Evolutionary conservation across 257 asterid species (phyloP), one percentile per base, ranked within the genome.

Genomic region (Striga asiatica): DNA sequence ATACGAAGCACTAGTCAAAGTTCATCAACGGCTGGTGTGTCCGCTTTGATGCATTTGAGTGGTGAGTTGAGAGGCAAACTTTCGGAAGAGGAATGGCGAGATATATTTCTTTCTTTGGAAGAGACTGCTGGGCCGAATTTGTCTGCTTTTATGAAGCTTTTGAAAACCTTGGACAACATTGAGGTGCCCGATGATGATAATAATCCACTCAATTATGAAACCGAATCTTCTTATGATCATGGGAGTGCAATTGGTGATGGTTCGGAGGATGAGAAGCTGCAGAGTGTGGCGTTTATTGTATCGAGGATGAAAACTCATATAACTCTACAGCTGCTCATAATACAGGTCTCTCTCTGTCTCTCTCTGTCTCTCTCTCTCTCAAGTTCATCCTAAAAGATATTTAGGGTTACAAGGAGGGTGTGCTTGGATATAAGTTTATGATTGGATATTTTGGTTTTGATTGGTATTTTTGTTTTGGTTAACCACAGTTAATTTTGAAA

Each of bases 241-340:
- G 84, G 77, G 35, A n/a, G n/a, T n/a, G 64, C 59, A 59, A 53
- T 35, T 23, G 60, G 63, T 61, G 75, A 72, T 39, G 82, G 74
- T 22, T 72, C 75, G 27, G 81, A 71, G 63, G 91, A 85, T 54
- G 88, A 82, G 58, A 75, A 77, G 70, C 72, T 82, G 71, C 95
- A 84, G 73, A 66, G 79, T 41, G 77, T 72, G 21, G 77, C 81
- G 22, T 88, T 82, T 73, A 75, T 84, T 45, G 81, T 81, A 68
- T 82, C 95, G 45, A 76, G 97, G 74, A 75, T 84, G 74, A 88
- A 81, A 74, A 76, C 78, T 54, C 95, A 84, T 75, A 80, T 88
- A 66, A 76, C 82, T 25, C 70, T 83, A 47, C 91, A 82, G 68
- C 74, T 88, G 59, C 86, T 79, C 60, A 61, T 84, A 62, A 23